Conservation (phyloP, 2,329 filamentous ascomycete genomes). For the Orbilia oligospora region DNA sequence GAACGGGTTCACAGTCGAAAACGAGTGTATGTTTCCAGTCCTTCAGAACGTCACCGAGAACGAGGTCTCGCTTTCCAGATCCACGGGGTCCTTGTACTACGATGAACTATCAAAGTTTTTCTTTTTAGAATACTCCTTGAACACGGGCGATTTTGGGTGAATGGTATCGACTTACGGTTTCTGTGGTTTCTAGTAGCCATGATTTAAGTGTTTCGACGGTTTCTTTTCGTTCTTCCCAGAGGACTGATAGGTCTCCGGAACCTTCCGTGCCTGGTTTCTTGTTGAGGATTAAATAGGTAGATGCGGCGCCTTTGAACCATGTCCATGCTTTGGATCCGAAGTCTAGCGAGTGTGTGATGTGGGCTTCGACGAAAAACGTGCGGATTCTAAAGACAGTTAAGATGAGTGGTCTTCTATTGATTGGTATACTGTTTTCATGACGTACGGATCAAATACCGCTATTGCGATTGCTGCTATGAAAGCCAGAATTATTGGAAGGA, state of each 20-base stretch:
- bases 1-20: constrained; percentile 92
- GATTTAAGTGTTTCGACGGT: constrained; percentile 85
- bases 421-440: constrained; percentile 13
- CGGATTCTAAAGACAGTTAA: constrained; percentile 74
- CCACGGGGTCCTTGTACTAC: constrained; percentile 93
- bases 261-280: constrained; percentile 71
- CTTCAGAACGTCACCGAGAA: constrained; percentile 85
- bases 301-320: constrained; percentile 83
- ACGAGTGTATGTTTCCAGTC: constrained; percentile 82
- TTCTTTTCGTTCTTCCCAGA: constrained; percentile 88
- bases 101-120: constrained; percentile 61
- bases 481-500: constrained; percentile 85
- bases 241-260: constrained; percentile 79
- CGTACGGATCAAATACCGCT: constrained; percentile 84
- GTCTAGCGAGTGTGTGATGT: constrained; percentile 83
- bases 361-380: constrained; percentile 90
- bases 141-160: not conserved
- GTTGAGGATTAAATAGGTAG: constrained; percentile 76
- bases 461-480: constrained; percentile 86
- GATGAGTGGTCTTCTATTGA: constrained; percentile 40
- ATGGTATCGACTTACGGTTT: constrained; percentile 72
- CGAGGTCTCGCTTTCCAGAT: constrained; percentile 89
- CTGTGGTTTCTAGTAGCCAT: constrained; percentile 88
- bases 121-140: not conserved
- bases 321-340: constrained; percentile 81